Evolutionary conservation across 371 early-diverging fungal species (phyloP), one percentile per base, ranked within the genome.

Genomic region (Mortierella sp.): DNA sequence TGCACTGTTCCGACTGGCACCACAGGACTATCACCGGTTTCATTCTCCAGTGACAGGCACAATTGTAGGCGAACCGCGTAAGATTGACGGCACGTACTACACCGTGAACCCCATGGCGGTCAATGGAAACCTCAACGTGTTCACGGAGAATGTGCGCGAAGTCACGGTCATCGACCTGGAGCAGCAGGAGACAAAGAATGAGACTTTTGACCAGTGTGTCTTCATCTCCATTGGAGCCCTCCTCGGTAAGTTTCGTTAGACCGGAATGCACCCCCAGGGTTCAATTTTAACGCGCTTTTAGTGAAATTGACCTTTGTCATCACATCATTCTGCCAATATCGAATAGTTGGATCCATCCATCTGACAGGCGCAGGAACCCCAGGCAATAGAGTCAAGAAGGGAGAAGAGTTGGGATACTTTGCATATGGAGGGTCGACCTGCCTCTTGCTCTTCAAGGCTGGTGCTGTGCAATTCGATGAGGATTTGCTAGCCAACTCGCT

Each of bases 1-100:
- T 45, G 86, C 87, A 19, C 77, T 92, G 25, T 91, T 89, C 63
- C 82, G 93, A 25, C 76, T 94, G 24, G 92, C 93, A 0, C 92
- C 93, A 19, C 92, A 91, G 65, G 92, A 94, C 55, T 94, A 94
- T 53, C 94, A 94, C 57, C 86, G 93, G 9, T 90, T 86, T 73
- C 94, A 93, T 67, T 66, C 80, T 21, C 92, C 93, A 24, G 82
- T 89, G 1, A 82, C 84, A 19, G 91, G 92, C 0, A 72, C 64
- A 1, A 58, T 91, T 28, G 60, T 41, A 21, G 25, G 41, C 21
- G 65, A 62, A 0, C 52, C 60, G 25, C 21, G 29, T 44, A 54
- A 51, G 45, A 53, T 78, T 17, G 49, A 19, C 1, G 70, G 67
- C 2, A 62, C 65, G 0, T 71, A 73, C 24, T 50, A 40, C 24